Evolutionary conservation across 75 land plant genomes (phyloP).

Genomic region (Ceratopteris richardii): DNA sequence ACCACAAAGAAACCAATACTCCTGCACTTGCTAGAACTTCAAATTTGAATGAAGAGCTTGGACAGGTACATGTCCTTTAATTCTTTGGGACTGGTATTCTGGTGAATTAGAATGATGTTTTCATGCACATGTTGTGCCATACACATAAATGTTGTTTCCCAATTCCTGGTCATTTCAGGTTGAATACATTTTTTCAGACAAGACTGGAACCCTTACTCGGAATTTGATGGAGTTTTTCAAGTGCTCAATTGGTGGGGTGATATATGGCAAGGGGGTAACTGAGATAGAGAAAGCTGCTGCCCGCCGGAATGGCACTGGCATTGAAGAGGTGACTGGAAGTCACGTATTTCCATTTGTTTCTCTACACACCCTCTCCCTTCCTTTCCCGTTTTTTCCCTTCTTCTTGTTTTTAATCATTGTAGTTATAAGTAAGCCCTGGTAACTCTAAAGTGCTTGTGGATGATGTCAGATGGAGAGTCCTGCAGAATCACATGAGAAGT

Average conservation of each 20-base stretch:
- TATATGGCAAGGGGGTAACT: constrained; percentile 92
- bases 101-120: no score
- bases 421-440: no score
- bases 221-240: constrained; percentile 99
- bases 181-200: constrained; percentile 95
- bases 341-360: no score
- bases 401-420: no score
- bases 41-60: constrained; percentile 98
- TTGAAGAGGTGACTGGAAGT: constrained; percentile 79
- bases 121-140: no score
- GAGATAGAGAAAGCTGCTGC: constrained; percentile 85
- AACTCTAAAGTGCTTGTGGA: no score
- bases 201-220: constrained; percentile 96
- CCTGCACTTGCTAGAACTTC: constrained; percentile 96
- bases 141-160: no score
- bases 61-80: constrained; percentile 61
- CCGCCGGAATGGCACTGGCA: constrained; percentile 43
- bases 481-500: constrained; percentile 62
- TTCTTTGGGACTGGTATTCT: constrained; percentile 47
- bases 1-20: constrained; percentile 70
- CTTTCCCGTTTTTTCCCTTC: no score
- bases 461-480: neutral
- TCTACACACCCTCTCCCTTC: no score
- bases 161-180: no score
- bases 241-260: constrained; percentile 88